Base-by-base conservation (phyloP, 1,139 yeast species). In the Candida tetrigidarum region DNA sequence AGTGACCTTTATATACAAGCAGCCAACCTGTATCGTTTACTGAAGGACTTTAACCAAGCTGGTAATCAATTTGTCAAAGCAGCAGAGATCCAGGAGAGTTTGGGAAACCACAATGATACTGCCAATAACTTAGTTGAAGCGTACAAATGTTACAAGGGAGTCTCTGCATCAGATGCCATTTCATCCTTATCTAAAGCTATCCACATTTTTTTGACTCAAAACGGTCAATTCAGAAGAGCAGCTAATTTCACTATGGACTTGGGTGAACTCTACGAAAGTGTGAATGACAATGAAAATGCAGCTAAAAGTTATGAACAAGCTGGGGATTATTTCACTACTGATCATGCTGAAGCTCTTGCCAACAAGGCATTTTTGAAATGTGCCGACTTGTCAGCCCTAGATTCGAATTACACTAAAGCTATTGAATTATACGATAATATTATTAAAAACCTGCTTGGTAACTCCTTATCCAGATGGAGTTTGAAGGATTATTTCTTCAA, bases 211-310 rank as follows among this genome's bases (percentile, higher is more conserved):
- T 70, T 74, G 51, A 90, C 96, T 1, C 80, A 83, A 52, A 83
- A 91, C 54, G 99, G 99, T 11, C 97, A 92, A 62, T 95, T 93
- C 68, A 83, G 99, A 62, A 78, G 99, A 62, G 97, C 96, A 18
- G 99, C 99, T 15, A 90, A 90, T 62, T 92, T 88, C 67, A 86
- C 93, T 58, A 81, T 86, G 75, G 98, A 93, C 62, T 76, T 93
- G 58, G 99, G 92, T 3, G 93, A 84, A 53, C 67, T 93, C 39
- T 90, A 88, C 62, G 98, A 93, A 64, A 77, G 77, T 40, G 71
- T 87, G 29, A 78, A 79, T 44, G 96, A 92, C 59, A 65, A 69
- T 20, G 72, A 76, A 14, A 79, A 79, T 53, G 97, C 99, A 3
- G 77, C 86, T 45, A 75, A 76, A 48, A 82, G 93, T 23, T 93